These are phyloP conservation scores for Calocybe cyanea DNA, from an alignment of 768 basidiomycete genomes.

Conservation along the genomic window DNA sequence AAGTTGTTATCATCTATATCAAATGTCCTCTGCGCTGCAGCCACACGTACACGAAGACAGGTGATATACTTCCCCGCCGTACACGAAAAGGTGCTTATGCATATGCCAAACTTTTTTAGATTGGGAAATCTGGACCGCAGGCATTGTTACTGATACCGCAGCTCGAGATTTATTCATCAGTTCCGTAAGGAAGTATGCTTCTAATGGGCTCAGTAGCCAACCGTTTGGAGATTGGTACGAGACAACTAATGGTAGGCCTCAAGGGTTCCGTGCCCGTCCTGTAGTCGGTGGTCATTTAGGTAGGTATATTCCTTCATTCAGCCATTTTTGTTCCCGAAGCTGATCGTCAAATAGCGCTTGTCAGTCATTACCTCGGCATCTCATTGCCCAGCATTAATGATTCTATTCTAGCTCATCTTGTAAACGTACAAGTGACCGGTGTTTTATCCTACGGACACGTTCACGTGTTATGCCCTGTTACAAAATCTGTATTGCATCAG, in stretches of 20 bases:
- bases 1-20: neutral
- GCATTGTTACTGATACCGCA: slow-evolving; percentile 41
- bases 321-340: slow-evolving; percentile 16
- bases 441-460: neutral
- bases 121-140: slow-evolving; percentile 59
- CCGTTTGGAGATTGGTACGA: slow-evolving; percentile 53
- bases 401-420: slow-evolving; percentile 6
- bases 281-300: slow-evolving; percentile 56
- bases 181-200: slow-evolving; percentile 45
- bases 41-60: slow-evolving; percentile 56
- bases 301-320: slow-evolving; percentile 14
- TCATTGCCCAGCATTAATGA: neutral
- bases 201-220: slow-evolving; percentile 39
- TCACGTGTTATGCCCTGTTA: too few relatives aligned
- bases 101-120: slow-evolving; percentile 33
- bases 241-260: slow-evolving; percentile 41
- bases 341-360: slow-evolving; percentile 13
- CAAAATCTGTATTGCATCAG: too few relatives aligned
- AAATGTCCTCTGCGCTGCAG: slow-evolving; percentile 16
- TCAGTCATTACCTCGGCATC: slow-evolving; percentile 3
- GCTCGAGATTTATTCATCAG: slow-evolving; percentile 48
- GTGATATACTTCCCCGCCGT: slow-evolving; percentile 17
- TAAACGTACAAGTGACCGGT: slow-evolving; percentile 2
- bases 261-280: slow-evolving; percentile 52
- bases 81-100: neutral